Evolutionary conservation across 805 yeast genomes (phyloP), one percentile per base, ranked within the genome.

Genomic region (Metschnikowia sp.): DNA sequence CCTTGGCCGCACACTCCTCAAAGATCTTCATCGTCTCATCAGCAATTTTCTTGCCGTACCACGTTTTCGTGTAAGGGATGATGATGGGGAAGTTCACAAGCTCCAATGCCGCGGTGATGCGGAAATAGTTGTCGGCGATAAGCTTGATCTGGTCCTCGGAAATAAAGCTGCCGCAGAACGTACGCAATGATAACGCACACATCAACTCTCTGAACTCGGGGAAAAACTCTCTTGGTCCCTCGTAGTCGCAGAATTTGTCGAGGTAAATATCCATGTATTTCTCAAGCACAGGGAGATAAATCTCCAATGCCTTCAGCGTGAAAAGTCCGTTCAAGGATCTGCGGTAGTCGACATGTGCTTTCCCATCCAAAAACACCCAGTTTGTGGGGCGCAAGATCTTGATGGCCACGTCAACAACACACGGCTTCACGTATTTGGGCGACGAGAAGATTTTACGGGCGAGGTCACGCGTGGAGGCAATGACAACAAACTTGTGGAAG

Each of bases 301-400:
- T 78, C 50, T 86, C 84, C 59, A 94, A 76, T 7, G 99, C 97
- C 55, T 79, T 76, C 53, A 82, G 82, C 12, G 96, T 85, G 71
- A 94, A 94, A 49, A 94, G 75, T 7, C 96, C 96, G 65, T 94
- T 92, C 63, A 94, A 75, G 11, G 94, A 83, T 66, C 83, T 83
- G 70, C 99, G 84, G 72, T 92, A 94, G 69, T 94, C 99, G 49
- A 83, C 82, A 61, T 94, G 99, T 32, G 84, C 95, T 71, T 90
- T 90, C 58, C 99, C 99, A 63, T 94, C 99, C 61, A 90, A 71
- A 67, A 94, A 94, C 33, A 94, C 99, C 99, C 99, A 94, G 75
- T 92, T 94, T 39, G 92, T 77, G 40, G 98, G 97, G 69, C 98
- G 83, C 61, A 94, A 75, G 56, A 94, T 88, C 70, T 94, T 94